Base-by-base conservation (phyloP, 2,329 filamentous ascomycete genomes). In the Cryphonectria parasitica region DNA sequence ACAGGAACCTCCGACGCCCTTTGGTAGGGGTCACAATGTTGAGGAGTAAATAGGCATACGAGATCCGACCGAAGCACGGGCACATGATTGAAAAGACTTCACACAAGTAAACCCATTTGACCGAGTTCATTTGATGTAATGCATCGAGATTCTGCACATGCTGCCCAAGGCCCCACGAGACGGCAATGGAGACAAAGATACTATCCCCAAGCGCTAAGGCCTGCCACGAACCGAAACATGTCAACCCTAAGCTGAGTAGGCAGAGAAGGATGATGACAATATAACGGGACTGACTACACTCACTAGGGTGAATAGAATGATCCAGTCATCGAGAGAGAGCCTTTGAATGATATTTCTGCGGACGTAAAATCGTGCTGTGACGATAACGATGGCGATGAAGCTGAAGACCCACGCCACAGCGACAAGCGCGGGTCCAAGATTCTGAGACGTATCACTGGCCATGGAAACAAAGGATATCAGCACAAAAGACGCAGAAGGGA, bases 81-180 rank as follows among this genome's bases (percentile, higher is more conserved):
- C 68, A 70, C 60, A 74, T 66, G 41, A 74, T 75, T 10, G 71
- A 67, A 19, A 74, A 74, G 31, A 73, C 62, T 39, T 75, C 74
- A 49, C 69, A 73, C 0, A 75, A 52, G 36, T 72, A 73, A 13
- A 74, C 71, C 69, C 71, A 75, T 68, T 75, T 75, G 54, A 74
- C 69, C 3, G 73, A 49, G 54, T 73, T 68, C 15, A 72, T 60
- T 1, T 67, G 43, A 31, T 54, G 36, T 3, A 60, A 2, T 15
- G 54, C 54, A 22, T 58, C 54, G 52, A 73, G 17, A 15, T 31
- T 13, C 31, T 39, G 36, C 4, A 68, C 58, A 19, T 74, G 73
- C 22, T 71, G 43, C 5, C 73, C 73, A 17, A 74, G 66, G 7
- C 73, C 73, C 73, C 72, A 74, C n/a, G 54, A 45, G 15, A 65